Conservation (phyloP, 805 yeast genomes). For the Ogataea salicorniae region DNA sequence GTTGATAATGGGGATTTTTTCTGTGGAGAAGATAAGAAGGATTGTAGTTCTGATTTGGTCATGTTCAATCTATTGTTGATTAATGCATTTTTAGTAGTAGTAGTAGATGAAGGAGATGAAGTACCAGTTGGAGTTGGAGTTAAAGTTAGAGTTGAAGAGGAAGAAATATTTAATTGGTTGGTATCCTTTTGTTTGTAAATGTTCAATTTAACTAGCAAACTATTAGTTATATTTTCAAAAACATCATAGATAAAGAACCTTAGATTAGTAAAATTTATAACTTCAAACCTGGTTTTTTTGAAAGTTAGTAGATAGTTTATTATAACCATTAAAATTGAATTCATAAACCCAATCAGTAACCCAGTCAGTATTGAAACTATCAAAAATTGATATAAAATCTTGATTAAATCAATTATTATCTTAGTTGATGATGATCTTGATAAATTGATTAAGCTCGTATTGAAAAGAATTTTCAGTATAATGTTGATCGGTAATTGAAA, state of each 20-base stretch:
- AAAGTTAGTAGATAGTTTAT: constrained; percentile 14
- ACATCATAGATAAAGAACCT: background rate
- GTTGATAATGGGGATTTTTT: background rate
- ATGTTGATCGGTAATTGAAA: constrained; percentile 2
- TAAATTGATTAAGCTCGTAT: constrained; percentile 5
- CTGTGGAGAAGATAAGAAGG: no score
- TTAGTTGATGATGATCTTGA: background rate
- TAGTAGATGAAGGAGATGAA: no score
- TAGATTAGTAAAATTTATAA: constrained; percentile 2
- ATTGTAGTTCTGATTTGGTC: background rate
- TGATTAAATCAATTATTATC: constrained; percentile 10
- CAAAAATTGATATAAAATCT: constrained; percentile 21
- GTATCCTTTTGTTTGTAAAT: background rate
- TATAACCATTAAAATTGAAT: constrained; percentile 12
- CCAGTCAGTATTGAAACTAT: constrained; percentile 22
- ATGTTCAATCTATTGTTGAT: background rate
- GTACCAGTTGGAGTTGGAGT: no score
- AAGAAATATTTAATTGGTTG: no score
- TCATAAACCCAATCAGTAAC: constrained; percentile 14
- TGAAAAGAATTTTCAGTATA: constrained; percentile 6
- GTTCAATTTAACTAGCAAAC: background rate
- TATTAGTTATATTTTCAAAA: no score
- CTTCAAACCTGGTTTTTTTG: constrained; percentile 6
- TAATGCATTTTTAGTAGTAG: no score
- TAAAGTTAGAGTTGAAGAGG: background rate